Conservation (phyloP, 305 asterid genomes). For the Euphrasia arctica region DNA sequence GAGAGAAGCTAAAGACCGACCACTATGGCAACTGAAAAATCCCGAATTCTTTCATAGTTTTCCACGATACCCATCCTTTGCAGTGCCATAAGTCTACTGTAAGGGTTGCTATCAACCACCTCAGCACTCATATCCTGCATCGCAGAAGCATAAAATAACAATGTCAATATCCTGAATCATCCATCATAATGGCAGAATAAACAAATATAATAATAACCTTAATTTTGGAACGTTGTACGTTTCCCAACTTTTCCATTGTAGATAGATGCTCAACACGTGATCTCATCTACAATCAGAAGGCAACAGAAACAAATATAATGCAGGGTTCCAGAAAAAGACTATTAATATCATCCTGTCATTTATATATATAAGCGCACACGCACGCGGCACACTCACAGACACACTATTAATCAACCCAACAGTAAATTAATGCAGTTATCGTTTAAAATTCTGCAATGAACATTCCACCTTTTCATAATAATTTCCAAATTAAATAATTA, state of each 20-base stretch:
- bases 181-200: slow-evolving; percentile 6
- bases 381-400: not conserved
- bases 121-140: slow-evolving; percentile 88
- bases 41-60: slow-evolving; percentile 85
- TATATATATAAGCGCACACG: not conserved
- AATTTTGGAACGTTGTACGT: slow-evolving; percentile 61
- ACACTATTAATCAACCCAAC: too few species aligned
- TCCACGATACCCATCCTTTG: slow-evolving; percentile 98
- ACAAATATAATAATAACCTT: slow-evolving; percentile 43
- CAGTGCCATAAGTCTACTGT: slow-evolving; percentile 98
- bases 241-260: slow-evolving; percentile 41
- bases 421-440: too few species aligned
- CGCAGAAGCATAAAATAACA: slow-evolving; percentile 15
- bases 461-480: too few species aligned
- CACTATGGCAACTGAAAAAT: slow-evolving; percentile 89
- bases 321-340: slow-evolving; percentile 11
- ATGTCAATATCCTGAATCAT: slow-evolving; percentile 8
- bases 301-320: slow-evolving; percentile 8
- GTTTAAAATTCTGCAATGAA: too few species aligned
- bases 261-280: slow-evolving; percentile 51
- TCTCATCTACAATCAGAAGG: slow-evolving; percentile 45
- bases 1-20: slow-evolving; percentile 48
- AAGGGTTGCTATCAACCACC: slow-evolving; percentile 97
- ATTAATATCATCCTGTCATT: slow-evolving; percentile 2
- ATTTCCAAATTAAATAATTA: not conserved